These are phyloP conservation scores for Picea abies DNA, from an alignment of 83 land plant genomes.

Conservation along the genomic window DNA sequence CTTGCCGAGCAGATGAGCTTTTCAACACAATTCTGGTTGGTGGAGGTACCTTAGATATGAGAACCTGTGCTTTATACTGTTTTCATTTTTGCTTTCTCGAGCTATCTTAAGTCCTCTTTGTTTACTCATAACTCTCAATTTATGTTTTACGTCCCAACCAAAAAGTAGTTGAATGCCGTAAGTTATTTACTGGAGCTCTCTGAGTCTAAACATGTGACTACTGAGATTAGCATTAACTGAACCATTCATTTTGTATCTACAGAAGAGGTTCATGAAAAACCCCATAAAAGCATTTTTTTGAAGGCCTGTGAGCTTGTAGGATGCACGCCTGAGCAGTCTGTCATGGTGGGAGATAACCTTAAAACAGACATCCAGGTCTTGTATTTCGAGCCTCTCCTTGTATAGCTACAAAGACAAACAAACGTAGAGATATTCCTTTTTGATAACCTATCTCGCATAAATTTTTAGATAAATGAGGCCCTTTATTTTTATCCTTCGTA, in stretches of 20 bases:
- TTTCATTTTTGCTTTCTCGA: not conserved
- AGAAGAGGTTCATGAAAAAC: constrained; percentile 54
- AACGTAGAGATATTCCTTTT: not conserved
- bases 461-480: not conserved
- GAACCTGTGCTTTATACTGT: not conserved
- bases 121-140: too few relatives aligned
- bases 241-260: constrained; percentile 13
- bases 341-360: constrained; percentile 57
- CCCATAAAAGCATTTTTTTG: constrained; percentile 48
- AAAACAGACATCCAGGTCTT: constrained; percentile 28
- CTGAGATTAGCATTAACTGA: not conserved
- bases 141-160: not conserved
- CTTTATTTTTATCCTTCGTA: not conserved
- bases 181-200: too few relatives aligned
- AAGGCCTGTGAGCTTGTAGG: constrained; percentile 51
- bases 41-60: constrained; percentile 30
- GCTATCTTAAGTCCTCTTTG: constrained; percentile 9
- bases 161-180: too few relatives aligned
- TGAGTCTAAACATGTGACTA: too few relatives aligned
- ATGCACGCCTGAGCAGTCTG: constrained; percentile 36
- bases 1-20: constrained; percentile 47
- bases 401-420: not conserved
- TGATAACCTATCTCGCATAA: not conserved
- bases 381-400: not conserved
- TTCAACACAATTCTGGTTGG: constrained; percentile 51